Evolutionary conservation across 805 yeast species (phyloP).

Genomic region (Hanseniaspora meyeri): DNA sequence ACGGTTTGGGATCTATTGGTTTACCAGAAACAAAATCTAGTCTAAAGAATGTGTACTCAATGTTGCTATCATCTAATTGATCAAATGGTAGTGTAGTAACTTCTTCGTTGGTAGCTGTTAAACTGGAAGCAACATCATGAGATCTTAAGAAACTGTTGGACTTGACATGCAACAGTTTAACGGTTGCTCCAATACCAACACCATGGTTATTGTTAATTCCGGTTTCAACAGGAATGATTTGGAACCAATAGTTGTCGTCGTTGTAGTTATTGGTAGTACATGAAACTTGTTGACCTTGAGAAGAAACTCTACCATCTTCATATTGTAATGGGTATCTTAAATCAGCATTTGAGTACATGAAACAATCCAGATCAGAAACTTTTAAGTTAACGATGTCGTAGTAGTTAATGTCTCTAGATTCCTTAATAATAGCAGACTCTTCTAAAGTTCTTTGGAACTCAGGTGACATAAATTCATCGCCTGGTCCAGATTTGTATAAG

Average conservation of each 20-base stretch:
- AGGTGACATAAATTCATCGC: conserved; percentile 88
- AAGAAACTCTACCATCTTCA: conserved; percentile 90
- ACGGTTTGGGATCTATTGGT: conserved; percentile 31
- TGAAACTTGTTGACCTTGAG: conserved; percentile 80
- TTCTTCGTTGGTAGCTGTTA: conserved; percentile 85
- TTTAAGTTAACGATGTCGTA: conserved; percentile 64
- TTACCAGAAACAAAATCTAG: conserved; percentile 47
- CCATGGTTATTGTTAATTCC: conserved; percentile 34
- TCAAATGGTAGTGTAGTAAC: conserved; percentile 63
- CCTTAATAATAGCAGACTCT: conserved; percentile 65
- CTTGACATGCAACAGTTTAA: conserved; percentile 69
- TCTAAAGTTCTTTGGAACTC: conserved; percentile 86
- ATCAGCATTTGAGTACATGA: conserved; percentile 52
- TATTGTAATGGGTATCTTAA: conserved; percentile 73
- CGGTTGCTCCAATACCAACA: conserved; percentile 56
- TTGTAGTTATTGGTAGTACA: conserved; percentile 45
- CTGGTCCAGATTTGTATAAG: conserved; percentile 81
- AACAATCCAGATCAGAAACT: conserved; percentile 68
- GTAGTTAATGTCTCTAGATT: conserved; percentile 60
- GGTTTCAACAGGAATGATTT: conserved; percentile 53
- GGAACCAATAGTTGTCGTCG: conserved; percentile 72
- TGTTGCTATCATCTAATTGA: conserved; percentile 40
- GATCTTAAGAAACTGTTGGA: conserved; percentile 73
- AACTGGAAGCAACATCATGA: conserved; percentile 94
- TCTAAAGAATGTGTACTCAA: conserved; percentile 67